Evolutionary conservation across 352 stramenopile species (phyloP).

Genomic region (Chrysophaeum taylorii): DNA sequence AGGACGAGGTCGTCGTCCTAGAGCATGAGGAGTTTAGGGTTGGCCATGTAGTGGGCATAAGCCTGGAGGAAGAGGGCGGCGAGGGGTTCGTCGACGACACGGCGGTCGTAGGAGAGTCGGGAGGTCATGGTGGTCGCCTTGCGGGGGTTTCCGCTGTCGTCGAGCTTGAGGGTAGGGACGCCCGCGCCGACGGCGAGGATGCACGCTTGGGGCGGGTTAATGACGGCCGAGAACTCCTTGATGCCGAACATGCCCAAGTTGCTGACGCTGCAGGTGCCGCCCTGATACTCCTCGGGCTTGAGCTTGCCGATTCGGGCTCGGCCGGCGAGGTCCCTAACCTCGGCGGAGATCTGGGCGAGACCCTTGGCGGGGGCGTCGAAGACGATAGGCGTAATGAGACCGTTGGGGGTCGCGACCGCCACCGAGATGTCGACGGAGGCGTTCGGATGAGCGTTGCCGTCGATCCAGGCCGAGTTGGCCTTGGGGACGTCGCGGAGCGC

Average conservation of each 20-base stretch:
- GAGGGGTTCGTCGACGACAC: conserved; percentile 92
- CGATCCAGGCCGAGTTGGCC: conserved; percentile 61
- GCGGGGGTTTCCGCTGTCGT: conserved; percentile 52
- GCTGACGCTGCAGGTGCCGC: conserved; percentile 95
- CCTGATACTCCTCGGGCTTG: conserved; percentile 97
- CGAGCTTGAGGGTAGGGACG: conserved; percentile 60
- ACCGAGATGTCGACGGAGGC: conserved; percentile 89
- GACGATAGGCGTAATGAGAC: conserved; percentile 97
- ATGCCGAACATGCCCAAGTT: conserved; percentile 99
- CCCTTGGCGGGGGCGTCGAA: conserved; percentile 79
- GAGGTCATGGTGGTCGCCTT: conserved; percentile 86
- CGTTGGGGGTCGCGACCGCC: conserved; percentile 87
- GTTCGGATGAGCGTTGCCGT: conserved; percentile 60
- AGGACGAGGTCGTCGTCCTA: too few relatives aligned
- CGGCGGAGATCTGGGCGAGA: conserved; percentile 80
- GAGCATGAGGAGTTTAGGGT: conserved; percentile 76
- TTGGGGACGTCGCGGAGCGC: conserved; percentile 91
- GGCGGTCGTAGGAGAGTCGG: conserved; percentile 86
- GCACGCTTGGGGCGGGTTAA: conserved; percentile 94
- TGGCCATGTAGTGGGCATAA: conserved; percentile 91
- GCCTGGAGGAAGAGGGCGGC: conserved; percentile 84
- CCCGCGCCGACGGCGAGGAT: conserved; percentile 95
- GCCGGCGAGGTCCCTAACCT: conserved; percentile 91
- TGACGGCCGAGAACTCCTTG: conserved; percentile 92
- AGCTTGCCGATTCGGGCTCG: conserved; percentile 89